These are phyloP conservation scores for Stenocarpella maydis DNA, from an alignment of 2,329 filamentous ascomycete species.

Conservation along the genomic window DNA sequence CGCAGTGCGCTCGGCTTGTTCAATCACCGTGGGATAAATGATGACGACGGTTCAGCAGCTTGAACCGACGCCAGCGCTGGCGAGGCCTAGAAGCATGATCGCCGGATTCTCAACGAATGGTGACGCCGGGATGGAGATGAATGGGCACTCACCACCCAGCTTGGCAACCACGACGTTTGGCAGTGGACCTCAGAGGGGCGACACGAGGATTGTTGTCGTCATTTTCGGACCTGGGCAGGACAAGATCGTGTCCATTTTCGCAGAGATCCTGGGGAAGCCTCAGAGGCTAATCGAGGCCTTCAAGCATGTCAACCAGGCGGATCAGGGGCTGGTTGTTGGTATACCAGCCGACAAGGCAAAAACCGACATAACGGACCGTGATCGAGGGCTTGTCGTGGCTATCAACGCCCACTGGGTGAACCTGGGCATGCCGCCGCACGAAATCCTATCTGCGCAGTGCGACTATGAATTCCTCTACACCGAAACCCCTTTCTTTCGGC, in stretches of 20 bases:
- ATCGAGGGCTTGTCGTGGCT: conserved; percentile 67
- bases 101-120: conserved; percentile 39
- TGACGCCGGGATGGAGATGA: conserved; percentile 46
- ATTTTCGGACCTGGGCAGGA: conserved; percentile 77
- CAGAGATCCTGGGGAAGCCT: conserved; percentile 80
- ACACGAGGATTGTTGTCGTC: conserved; percentile 69
- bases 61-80: conserved; percentile 39
- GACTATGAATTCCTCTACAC: conserved; percentile 91
- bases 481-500: conserved; percentile 73
- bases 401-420: conserved; percentile 82
- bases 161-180: conserved; percentile 50
- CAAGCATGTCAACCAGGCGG: conserved; percentile 59
- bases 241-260: conserved; percentile 76
- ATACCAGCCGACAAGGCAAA: conserved; percentile 66
- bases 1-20: background rate
- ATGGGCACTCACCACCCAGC: conserved; percentile 42
- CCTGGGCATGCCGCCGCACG: conserved; percentile 73
- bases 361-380: conserved; percentile 63
- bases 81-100: conserved; percentile 40
- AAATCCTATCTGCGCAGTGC: conserved; percentile 70
- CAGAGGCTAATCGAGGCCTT: conserved; percentile 67
- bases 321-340: conserved; percentile 73
- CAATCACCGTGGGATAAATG: background rate
- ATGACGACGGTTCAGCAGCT: conserved; percentile 39
- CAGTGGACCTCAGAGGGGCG: conserved; percentile 59